Percentiles rank a stretch among this genome's conserved stretches.
phyloP scores from a whole-genome alignment of 1,139 yeast genomes.

The Taiozyma sp. region DNA sequence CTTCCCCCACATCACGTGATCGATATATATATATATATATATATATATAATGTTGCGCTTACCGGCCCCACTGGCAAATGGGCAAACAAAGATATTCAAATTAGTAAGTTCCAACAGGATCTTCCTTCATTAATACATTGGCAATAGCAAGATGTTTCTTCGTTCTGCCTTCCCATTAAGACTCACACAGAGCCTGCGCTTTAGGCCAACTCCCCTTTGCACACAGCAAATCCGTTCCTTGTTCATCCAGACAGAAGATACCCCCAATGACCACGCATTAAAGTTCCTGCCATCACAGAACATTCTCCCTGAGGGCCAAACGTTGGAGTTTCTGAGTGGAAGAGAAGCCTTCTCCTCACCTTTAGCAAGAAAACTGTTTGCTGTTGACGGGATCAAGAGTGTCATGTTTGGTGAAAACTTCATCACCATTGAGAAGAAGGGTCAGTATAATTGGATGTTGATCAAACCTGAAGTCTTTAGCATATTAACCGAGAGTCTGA shows the following conservation, averaged over 20 bases:
- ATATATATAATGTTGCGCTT: neutral
- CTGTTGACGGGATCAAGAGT: slow-evolving; percentile 79
- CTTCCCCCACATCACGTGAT: neutral
- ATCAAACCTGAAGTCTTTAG: slow-evolving; percentile 88
- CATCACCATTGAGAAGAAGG: slow-evolving; percentile 76
- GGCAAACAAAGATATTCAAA: neutral
- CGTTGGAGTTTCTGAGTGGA: slow-evolving; percentile 63
- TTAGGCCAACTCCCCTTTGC: neutral
- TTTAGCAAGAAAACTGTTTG: slow-evolving; percentile 73
- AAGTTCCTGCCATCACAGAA: slow-evolving; percentile 77
- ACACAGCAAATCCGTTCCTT: slow-evolving; percentile 9
- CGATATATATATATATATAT: no score
- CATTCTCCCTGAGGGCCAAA: slow-evolving; percentile 44
- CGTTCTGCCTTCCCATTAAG: neutral
- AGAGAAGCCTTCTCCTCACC: slow-evolving; percentile 75
- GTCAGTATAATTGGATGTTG: slow-evolving; percentile 60
- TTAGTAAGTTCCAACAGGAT: neutral
- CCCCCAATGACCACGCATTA: slow-evolving; percentile 91
- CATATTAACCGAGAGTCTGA: slow-evolving; percentile 75
- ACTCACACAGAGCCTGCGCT: neutral
- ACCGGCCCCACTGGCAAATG: neutral
- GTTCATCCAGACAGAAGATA: slow-evolving; percentile 57
- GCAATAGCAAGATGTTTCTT: neutral
- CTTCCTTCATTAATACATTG: neutral
- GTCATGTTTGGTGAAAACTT: slow-evolving; percentile 87